These are phyloP conservation scores for Phytopythium chamaehyphon DNA, from an alignment of 352 stramenopile genomes.

Conservation along the genomic window DNA sequence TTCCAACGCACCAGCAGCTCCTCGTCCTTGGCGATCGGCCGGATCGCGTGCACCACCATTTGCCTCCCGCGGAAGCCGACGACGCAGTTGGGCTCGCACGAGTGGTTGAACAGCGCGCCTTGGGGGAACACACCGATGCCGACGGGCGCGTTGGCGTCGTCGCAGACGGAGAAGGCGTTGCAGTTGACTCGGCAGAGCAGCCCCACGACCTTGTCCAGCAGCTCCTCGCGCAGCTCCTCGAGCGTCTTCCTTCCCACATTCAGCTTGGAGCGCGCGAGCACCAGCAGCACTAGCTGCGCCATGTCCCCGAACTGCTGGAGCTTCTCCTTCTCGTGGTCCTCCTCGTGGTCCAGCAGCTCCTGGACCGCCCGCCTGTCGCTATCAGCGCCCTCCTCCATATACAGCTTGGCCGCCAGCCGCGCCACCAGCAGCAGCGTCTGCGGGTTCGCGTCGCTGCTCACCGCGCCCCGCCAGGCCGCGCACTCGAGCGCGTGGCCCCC, in stretches of 20 bases:
- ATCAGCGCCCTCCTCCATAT: slow-evolving; percentile 8
- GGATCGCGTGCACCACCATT: slow-evolving; percentile 45
- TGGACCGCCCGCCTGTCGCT: slow-evolving; percentile 20
- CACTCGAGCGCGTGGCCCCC: slow-evolving; percentile 49
- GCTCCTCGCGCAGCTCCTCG: slow-evolving; percentile 20
- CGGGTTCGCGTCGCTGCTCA: slow-evolving; percentile 8
- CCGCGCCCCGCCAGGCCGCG: slow-evolving; percentile 34
- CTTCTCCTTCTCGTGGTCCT: slow-evolving; percentile 35
- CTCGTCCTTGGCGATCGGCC: slow-evolving; percentile 28
- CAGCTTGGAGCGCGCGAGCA: slow-evolving; percentile 47
- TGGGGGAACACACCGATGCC: slow-evolving; percentile 64
- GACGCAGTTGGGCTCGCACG: slow-evolving; percentile 68
- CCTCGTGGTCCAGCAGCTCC: slow-evolving; percentile 37
- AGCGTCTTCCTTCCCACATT: slow-evolving; percentile 14
- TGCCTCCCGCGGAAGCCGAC: slow-evolving; percentile 50
- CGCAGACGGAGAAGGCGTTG: slow-evolving; percentile 74
- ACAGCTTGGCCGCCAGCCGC: slow-evolving; percentile 35
- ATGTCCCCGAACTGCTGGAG: slow-evolving; percentile 47
- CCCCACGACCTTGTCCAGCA: slow-evolving; percentile 32
- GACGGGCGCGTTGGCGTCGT: slow-evolving; percentile 37
- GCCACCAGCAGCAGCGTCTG: slow-evolving; percentile 54
- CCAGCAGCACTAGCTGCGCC: slow-evolving; percentile 48
- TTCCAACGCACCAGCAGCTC: slow-evolving; percentile 60
- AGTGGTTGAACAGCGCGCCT: slow-evolving; percentile 72
- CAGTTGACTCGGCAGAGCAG: slow-evolving; percentile 75